phyloP scores from a whole-genome alignment of 208 protist genomes.

The Trypanosoma melophagium region DNA sequence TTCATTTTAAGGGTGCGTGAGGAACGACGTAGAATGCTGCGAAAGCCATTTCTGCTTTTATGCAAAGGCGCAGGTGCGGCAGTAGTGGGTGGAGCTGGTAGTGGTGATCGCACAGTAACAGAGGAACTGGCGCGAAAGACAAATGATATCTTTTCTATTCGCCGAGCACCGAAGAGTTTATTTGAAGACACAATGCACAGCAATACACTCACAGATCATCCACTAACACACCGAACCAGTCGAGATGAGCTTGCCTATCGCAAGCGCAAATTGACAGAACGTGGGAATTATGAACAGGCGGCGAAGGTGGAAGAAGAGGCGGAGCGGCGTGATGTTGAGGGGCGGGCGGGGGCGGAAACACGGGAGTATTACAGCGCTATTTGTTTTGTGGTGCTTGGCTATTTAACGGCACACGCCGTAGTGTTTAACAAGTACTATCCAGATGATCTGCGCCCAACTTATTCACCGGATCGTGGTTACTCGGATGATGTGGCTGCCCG shows the following conservation, averaged over 20 bases:
- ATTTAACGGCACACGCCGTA: conserved; percentile 70
- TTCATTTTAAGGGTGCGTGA: no score
- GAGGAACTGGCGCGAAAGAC: conserved; percentile 31
- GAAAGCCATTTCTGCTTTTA: conserved; percentile 9
- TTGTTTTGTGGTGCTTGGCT: conserved; percentile 67
- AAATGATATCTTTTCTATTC: conserved; percentile 67
- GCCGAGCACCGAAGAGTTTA: conserved; percentile 68
- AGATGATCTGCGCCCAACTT: conserved; percentile 73
- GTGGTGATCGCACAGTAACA: neutral
- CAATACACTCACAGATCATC: conserved; percentile 84
- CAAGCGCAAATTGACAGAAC: conserved; percentile 82
- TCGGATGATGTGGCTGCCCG: conserved; percentile 77
- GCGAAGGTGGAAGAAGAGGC: conserved; percentile 78
- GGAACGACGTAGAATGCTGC: conserved; percentile 18
- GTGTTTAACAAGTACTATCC: conserved; percentile 85
- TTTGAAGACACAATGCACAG: conserved; percentile 86
- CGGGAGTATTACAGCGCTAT: conserved; percentile 87
- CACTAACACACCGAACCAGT: conserved; percentile 79
- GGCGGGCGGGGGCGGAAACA: conserved; percentile 63
- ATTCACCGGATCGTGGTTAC: conserved; percentile 81
- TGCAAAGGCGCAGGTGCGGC: conserved; percentile 10
- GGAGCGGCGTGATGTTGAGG: conserved; percentile 55
- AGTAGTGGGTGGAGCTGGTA: neutral
- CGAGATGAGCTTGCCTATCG: conserved; percentile 82
- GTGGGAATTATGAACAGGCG: conserved; percentile 76